Conservation (phyloP, 495 filamentous ascomycete species). For the Rostrohypoxylon terebratum region DNA sequence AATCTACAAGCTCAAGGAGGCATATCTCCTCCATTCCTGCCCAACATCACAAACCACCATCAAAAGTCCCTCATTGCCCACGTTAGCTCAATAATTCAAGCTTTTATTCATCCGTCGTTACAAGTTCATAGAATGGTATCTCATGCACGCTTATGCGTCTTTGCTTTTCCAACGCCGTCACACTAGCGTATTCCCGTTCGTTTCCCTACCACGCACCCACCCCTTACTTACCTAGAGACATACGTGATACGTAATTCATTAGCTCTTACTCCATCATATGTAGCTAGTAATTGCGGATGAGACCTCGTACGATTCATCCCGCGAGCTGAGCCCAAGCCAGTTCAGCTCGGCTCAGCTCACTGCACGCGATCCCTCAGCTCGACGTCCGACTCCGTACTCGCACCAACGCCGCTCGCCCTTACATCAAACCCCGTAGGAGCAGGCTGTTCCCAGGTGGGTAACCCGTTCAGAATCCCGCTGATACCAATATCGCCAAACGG, state of each 20-base stretch:
- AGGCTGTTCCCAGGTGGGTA: slow-evolving; percentile 28
- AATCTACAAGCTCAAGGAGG: too few relatives aligned
- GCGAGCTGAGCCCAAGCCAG: background rate
- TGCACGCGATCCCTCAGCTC: background rate
- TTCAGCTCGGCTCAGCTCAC: slow-evolving; percentile 1
- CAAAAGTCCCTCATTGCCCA: background rate
- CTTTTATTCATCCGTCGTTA: background rate
- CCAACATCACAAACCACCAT: background rate
- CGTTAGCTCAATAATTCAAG: background rate
- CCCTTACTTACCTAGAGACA: background rate
- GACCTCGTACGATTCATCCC: background rate
- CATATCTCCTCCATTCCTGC: too few relatives aligned
- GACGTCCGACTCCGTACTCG: background rate
- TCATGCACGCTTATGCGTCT: background rate
- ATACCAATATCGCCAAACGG: slow-evolving; percentile 53
- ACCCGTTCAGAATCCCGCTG: slow-evolving; percentile 49
- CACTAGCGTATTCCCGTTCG: background rate
- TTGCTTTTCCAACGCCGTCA: background rate
- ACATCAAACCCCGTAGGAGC: slow-evolving; percentile 6
- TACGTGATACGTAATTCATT: too few relatives aligned
- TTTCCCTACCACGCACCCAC: background rate
- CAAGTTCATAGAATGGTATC: slow-evolving; percentile 3
- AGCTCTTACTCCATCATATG: too few relatives aligned
- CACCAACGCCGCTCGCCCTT: background rate
- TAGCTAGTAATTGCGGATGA: too few relatives aligned